A percentile compares a stretch with the other conserved stretches of the same genome.
These are phyloP conservation scores for Fusarium buxicola DNA, from an alignment of 2,329 filamentous ascomycete species.

Conservation along the genomic window DNA sequence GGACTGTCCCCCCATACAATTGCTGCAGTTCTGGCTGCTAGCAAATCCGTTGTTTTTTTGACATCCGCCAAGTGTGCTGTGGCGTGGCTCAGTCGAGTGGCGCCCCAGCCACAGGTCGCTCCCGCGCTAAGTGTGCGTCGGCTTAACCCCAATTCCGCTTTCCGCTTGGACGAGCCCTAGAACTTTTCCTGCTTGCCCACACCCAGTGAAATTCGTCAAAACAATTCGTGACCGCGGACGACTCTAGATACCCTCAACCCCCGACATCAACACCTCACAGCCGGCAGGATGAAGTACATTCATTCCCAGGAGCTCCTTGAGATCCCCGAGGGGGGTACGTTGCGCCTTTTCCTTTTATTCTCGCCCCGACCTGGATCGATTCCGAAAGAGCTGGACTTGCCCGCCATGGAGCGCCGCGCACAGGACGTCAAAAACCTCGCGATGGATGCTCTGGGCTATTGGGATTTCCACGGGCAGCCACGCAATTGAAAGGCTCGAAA, in stretches of 20 bases:
- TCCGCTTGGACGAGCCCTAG: constrained; percentile 58
- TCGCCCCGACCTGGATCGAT: constrained; percentile 15
- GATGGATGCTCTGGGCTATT: constrained; percentile 8
- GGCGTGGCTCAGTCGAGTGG: no score
- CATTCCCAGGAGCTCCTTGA: constrained; percentile 96
- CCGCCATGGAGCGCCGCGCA: constrained; percentile 32
- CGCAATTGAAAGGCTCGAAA: constrained; percentile 32
- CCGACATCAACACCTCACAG: constrained; percentile 61
- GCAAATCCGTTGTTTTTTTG: no score
- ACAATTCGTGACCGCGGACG: constrained; percentile 54
- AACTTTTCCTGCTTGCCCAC: constrained; percentile 59
- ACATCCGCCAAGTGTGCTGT: no score
- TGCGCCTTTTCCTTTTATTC: constrained; percentile 41
- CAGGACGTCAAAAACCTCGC: constrained; percentile 25
- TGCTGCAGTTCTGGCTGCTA: no score
- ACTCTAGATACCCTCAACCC: constrained; percentile 56
- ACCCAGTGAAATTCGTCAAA: constrained; percentile 45
- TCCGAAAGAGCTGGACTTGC: constrained; percentile 23
- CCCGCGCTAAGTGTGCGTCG: constrained; percentile 25
- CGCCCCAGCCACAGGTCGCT: no score
- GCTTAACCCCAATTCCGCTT: no score
- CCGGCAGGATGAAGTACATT: constrained; percentile 99
- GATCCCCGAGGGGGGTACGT: constrained; percentile 97
- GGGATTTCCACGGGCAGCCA: constrained; percentile 13
- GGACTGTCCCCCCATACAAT: no score